A percentile compares a stretch with the other conserved stretches of the same genome.
phyloP scores from a whole-genome alignment of 2,329 filamentous ascomycete species.

The Epichloe amarillans region DNA sequence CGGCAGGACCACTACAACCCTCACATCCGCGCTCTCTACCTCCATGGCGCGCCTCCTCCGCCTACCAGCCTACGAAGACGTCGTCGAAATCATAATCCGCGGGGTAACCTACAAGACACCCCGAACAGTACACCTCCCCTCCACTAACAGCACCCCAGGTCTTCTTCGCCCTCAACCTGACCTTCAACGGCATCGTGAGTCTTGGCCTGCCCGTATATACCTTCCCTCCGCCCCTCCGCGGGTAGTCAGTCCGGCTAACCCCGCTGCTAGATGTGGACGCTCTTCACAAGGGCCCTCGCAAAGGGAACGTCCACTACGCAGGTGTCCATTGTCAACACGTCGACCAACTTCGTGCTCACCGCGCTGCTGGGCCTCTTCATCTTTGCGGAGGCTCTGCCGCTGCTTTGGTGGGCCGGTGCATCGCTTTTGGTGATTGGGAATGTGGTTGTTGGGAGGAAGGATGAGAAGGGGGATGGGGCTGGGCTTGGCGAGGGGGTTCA shows the following conservation, averaged over 20 bases:
- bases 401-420: constrained; percentile 66
- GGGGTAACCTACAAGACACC: constrained; percentile 3
- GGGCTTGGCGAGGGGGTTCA: background rate
- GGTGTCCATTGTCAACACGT: constrained; percentile 72
- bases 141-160: constrained; percentile 28
- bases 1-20: constrained; percentile 39
- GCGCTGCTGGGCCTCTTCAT: constrained; percentile 57
- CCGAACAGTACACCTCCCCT: background rate
- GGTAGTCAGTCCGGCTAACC: background rate
- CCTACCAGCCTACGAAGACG: constrained; percentile 25
- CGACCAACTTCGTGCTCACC: constrained; percentile 68
- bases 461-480: constrained; percentile 30
- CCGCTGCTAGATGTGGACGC: constrained; percentile 55
- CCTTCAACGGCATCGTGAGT: constrained; percentile 58
- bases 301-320: constrained; percentile 63
- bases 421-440: constrained; percentile 60
- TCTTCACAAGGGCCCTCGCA: constrained; percentile 69
- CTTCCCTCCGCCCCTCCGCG: no score
- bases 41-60: constrained; percentile 31
- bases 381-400: constrained; percentile 58
- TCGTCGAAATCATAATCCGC: constrained; percentile 36
- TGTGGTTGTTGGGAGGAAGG: constrained; percentile 62
- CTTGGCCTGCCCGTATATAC: background rate
- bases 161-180: constrained; percentile 63
- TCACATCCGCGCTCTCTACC: constrained; percentile 36